phyloP scores from a whole-genome alignment of 164 flowering plant genomes.

The Aristolochia fimbriata region DNA sequence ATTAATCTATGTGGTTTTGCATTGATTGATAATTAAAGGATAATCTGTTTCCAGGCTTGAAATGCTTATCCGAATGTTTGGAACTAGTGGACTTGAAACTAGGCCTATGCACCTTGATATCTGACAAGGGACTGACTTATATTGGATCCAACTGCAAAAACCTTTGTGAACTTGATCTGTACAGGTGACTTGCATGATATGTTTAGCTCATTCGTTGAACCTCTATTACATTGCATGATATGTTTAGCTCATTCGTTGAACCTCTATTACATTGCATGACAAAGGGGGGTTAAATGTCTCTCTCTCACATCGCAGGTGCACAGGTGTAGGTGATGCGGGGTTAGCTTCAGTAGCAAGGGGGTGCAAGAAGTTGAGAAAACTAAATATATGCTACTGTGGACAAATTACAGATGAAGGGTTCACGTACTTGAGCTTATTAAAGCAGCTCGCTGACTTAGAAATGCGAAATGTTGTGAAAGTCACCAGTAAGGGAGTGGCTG shows the following conservation, averaged over 20 bases:
- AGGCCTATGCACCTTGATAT: conserved; percentile 47
- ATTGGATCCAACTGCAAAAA: conserved; percentile 44
- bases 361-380: conserved; percentile 52
- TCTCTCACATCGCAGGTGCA: conserved; percentile 28
- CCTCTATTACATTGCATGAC: not conserved
- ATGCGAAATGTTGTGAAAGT: conserved; percentile 41
- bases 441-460: conserved; percentile 51
- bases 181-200: conserved; percentile 30
- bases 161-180: conserved; percentile 57
- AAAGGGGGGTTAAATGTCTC: not conserved
- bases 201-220: not conserved
- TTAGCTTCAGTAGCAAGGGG: conserved; percentile 44
- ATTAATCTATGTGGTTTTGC: not conserved
- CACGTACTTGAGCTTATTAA: conserved; percentile 28
- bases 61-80: conserved; percentile 41
- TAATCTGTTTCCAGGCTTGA: conserved; percentile 37
- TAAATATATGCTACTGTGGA: conserved; percentile 57
- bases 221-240: not conserved
- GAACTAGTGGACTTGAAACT: conserved; percentile 40
- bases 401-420: conserved; percentile 46
- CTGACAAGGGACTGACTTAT: conserved; percentile 43
- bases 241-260: not conserved
- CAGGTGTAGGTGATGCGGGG: conserved; percentile 51
- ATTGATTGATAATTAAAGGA: not conserved
- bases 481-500: conserved; percentile 39